phyloP scores from a whole-genome alignment of 2,329 filamentous ascomycete species.

The Exutisphaerella laricina region DNA sequence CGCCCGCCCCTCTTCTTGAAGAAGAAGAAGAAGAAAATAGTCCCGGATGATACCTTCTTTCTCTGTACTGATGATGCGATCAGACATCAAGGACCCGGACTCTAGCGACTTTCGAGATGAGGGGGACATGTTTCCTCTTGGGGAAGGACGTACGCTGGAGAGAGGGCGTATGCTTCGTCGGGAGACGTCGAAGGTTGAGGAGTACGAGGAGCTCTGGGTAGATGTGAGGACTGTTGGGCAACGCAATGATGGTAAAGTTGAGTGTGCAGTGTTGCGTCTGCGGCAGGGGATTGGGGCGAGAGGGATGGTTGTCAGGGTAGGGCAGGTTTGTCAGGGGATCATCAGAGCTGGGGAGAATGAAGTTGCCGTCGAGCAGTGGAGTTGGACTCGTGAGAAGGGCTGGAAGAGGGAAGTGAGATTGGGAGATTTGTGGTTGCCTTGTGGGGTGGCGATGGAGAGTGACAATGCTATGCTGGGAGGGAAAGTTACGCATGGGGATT shows the following conservation, averaged over 20 bases:
- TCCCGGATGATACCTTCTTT: no score
- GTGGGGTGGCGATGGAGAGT: slow-evolving; percentile 33
- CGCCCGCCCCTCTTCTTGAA: no score
- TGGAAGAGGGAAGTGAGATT: slow-evolving; percentile 38
- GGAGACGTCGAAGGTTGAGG: slow-evolving; percentile 43
- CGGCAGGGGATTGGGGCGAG: slow-evolving; percentile 34
- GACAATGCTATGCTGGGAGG: slow-evolving; percentile 30
- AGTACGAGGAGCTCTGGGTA: slow-evolving; percentile 47
- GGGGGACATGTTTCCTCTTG: slow-evolving; percentile 50
- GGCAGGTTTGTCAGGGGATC: slow-evolving; percentile 53
- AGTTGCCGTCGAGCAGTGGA: slow-evolving; percentile 53
- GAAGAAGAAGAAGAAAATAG: no score
- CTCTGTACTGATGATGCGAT: no score
- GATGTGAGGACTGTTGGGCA: slow-evolving; percentile 35
- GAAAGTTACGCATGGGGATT: slow-evolving; percentile 30
- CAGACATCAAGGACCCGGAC: no score
- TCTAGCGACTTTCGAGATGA: slow-evolving; percentile 49
- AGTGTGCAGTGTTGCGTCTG: slow-evolving; percentile 39
- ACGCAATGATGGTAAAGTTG: slow-evolving; percentile 38
- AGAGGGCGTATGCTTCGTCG: slow-evolving; percentile 57
- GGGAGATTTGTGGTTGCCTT: slow-evolving; percentile 39
- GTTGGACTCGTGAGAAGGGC: slow-evolving; percentile 32
- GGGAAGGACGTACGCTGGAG: slow-evolving; percentile 46
- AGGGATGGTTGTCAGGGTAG: slow-evolving; percentile 52
- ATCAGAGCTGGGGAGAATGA: slow-evolving; percentile 40